Evolutionary conservation across 1,284 basidiomycete genomes (phyloP), one percentile per base, ranked within the genome.

Genomic region (Rugosomyces carneus): DNA sequence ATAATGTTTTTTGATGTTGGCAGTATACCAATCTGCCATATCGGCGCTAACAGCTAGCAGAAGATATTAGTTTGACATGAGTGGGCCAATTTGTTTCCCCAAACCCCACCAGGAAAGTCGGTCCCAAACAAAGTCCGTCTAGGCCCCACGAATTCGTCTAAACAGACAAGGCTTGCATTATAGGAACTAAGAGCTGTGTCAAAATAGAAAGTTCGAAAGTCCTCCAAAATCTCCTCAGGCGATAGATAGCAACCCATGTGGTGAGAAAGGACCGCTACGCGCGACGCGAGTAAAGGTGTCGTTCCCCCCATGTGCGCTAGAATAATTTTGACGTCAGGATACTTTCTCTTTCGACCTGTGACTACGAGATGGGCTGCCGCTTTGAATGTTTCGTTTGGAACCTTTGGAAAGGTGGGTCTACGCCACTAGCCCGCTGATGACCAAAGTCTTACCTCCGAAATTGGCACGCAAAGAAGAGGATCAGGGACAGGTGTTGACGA

Each of bases 381-480:
- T 65, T 85, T 87, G 69, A 76, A 85, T 0, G 85, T 87, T 62
- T 88, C 84, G 57, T 84, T 80, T 9, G 84, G 84, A 0, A 84
- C 82, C 83, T 86, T 37, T 19, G 8, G 39, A 16, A 15, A 43
- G 37, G 43, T 34, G 38, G 23, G 41, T 42, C 11, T 8, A 16
- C 23, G 16, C 11, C 16, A 18, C 10, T 19, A 6, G 27, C 13
- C 3, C 2, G 26, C 1, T 18, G 16, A 23, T 19, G 16, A 13
- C 31, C 10, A 26, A 13, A 40, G 16, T 53, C 58, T 40, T 57
- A 79, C 84, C 68, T 86, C 84, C n/a, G 71, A 72, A 42, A 85
- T 70, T 9, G 84, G 84, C 21, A 87, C 57, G 16, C 83, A 82
- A 8, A 87, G 69, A 48, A 68, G 72, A 5, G 71, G 63, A 51